phyloP scores from a whole-genome alignment of 2,329 filamentous ascomycete genomes.

The Grosmannia serpens region DNA sequence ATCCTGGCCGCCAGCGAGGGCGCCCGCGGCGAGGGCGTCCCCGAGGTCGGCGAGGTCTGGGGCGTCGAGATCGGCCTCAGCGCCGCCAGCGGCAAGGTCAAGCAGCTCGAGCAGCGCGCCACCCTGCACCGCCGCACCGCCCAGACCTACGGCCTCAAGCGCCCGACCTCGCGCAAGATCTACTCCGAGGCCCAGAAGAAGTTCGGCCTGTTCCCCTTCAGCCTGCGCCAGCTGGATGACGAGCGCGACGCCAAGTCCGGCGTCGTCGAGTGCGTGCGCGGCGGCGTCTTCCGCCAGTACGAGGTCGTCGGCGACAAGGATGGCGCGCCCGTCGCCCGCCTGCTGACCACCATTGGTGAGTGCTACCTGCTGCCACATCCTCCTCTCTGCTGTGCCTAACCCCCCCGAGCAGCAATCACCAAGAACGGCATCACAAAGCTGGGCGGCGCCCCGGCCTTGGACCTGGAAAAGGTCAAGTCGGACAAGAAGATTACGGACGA shows the following conservation, averaged over 20 bases:
- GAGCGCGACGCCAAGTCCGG: conserved; percentile 93
- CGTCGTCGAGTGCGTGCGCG: conserved; percentile 89
- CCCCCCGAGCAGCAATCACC: conserved; percentile 58
- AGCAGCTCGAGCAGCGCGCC: conserved; percentile 74
- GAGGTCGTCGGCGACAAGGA: conserved; percentile 95
- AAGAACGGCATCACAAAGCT: conserved; percentile 94
- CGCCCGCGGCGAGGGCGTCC: conserved; percentile 78
- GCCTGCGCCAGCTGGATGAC: conserved; percentile 89
- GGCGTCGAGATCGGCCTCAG: conserved; percentile 93
- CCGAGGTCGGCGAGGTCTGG: conserved; percentile 90
- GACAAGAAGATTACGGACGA: conserved; percentile 98
- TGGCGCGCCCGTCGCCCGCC: conserved; percentile 67
- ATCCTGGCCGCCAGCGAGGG: conserved; percentile 79
- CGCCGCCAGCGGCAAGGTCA: conserved; percentile 86
- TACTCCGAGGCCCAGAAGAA: conserved; percentile 94
- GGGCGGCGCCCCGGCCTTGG: conserved; percentile 61
- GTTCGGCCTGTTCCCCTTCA: conserved; percentile 97
- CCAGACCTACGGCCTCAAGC: conserved; percentile 87
- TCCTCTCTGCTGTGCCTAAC: conserved; percentile 7
- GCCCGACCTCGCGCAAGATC: conserved; percentile 82
- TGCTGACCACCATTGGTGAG: conserved; percentile 89
- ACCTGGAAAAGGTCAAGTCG: conserved; percentile 74
- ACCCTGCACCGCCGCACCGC: conserved; percentile 89
- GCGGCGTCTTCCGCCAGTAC: conserved; percentile 87
- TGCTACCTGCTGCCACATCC: no score